Base-by-base conservation (phyloP, 2,329 filamentous ascomycete species). In the Phaeosphaeria sp. region DNA sequence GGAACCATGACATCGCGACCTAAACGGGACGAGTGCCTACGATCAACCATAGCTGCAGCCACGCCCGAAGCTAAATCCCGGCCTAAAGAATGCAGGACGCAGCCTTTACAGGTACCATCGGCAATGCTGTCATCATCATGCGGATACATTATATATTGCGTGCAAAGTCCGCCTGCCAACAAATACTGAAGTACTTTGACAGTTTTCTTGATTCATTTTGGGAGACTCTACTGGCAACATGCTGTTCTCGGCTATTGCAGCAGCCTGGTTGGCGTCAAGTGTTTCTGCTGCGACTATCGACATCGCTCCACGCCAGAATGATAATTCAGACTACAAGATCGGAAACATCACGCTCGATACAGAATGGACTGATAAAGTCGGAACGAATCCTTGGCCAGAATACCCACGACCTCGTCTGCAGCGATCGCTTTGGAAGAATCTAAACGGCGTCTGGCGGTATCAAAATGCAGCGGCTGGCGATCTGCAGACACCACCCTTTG, bases 401-500 rank as follows among this genome's bases (percentile, higher is more conserved):
- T 81, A 87, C 61, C 85, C 85, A 10, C 82, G 85, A 0, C 85
- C 85, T 2, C 84, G 83, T 63, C 80, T 87, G 9, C 79, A 80
- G 36, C 82, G 85, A 4, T 76, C 83, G 4, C 65, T 75, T 5
- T 88, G 85, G 85, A 75, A 83, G 69, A 85, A 78, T 46, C 76
- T 87, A 6, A 87, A 87, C 56, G 85, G 85, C 0, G 80, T 87
- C 4, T 87, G 85, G 85, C 83, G 81, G 2, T 87, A 81, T 68
- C 78, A 79, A 42, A 75, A 77, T 63, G 80, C 80, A 0, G 68
- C 72, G 33, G 64, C 78, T 6, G 69, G 75, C 39, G 81, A 78
- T 6, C 64, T 80, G 21, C 64, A 77, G 2, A 71, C 56, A 20
- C 83, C 82, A 0, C 82, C 83, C 0, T 81, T 81, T 56, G 78